These are phyloP conservation scores for Komagataella phaffii DNA, from an alignment of 805 yeast genomes.

Conservation along the genomic window DNA sequence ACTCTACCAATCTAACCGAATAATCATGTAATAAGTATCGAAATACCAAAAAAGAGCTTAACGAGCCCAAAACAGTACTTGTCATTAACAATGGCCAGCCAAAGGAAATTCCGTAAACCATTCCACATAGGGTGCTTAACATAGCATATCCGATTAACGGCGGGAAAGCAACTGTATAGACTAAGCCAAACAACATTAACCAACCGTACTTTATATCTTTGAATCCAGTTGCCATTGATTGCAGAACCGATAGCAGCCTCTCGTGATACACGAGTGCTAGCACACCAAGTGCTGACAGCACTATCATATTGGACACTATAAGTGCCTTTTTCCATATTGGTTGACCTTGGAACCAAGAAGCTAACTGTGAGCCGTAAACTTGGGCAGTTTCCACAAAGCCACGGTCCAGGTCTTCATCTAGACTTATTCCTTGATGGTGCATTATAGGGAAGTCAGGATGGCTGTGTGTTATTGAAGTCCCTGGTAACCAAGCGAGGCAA, in stretches of 20 bases:
- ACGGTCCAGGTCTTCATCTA: not conserved
- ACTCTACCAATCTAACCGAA: conserved; percentile 46
- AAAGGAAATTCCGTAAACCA: conserved; percentile 59
- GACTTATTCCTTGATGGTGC: not conserved
- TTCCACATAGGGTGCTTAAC: conserved; percentile 55
- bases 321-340: not conserved
- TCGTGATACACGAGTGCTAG: not conserved
- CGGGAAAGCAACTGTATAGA: conserved; percentile 73
- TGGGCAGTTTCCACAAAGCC: not conserved
- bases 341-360: not conserved
- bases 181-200: conserved; percentile 31
- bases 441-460: not conserved
- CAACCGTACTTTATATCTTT: conserved; percentile 16
- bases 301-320: not conserved
- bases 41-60: conserved; percentile 58
- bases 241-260: not conserved
- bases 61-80: conserved; percentile 63
- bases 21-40: conserved; percentile 40
- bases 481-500: not conserved
- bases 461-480: not conserved
- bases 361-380: not conserved
- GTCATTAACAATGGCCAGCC: conserved; percentile 72
- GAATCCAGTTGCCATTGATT: not conserved
- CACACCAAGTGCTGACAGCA: not conserved
- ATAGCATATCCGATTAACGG: conserved; percentile 79